Conservation (phyloP, 441 rosid genomes). For the Brassica balearica region DNA sequence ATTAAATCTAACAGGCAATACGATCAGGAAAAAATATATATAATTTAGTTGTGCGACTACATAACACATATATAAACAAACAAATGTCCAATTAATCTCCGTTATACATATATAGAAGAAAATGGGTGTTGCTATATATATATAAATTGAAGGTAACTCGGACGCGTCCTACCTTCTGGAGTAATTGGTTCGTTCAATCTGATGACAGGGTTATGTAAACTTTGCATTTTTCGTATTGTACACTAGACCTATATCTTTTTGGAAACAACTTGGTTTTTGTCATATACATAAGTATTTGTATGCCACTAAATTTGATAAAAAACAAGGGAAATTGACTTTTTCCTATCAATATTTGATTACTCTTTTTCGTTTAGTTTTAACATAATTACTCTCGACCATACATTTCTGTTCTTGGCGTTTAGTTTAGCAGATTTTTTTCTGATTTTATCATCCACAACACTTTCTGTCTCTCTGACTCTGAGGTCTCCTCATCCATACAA, state of each 20-base stretch:
- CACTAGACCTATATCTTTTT: not conserved
- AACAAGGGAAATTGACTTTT: not conserved
- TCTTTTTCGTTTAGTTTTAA: not conserved
- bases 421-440: slow-evolving; percentile 29
- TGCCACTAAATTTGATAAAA: slow-evolving; percentile 9
- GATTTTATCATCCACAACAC: slow-evolving; percentile 17
- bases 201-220: not conserved
- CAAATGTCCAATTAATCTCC: not conserved
- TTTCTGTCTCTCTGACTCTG: slow-evolving; percentile 39
- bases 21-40: not conserved
- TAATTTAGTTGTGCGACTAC: not conserved
- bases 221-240: slow-evolving; percentile 9
- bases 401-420: slow-evolving; percentile 33
- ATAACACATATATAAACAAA: not conserved
- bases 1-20: not conserved
- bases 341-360: not conserved
- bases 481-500: slow-evolving; percentile 22
- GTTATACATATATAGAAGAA: not conserved
- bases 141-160: not conserved
- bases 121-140: not conserved
- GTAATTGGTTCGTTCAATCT: not conserved
- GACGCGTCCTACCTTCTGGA: not conserved
- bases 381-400: slow-evolving; percentile 26
- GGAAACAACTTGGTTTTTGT: not conserved
- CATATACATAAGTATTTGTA: slow-evolving; percentile 1